Evolutionary conservation across 148 eudicot species (phyloP).

Genomic region (Silene latifolia): DNA sequence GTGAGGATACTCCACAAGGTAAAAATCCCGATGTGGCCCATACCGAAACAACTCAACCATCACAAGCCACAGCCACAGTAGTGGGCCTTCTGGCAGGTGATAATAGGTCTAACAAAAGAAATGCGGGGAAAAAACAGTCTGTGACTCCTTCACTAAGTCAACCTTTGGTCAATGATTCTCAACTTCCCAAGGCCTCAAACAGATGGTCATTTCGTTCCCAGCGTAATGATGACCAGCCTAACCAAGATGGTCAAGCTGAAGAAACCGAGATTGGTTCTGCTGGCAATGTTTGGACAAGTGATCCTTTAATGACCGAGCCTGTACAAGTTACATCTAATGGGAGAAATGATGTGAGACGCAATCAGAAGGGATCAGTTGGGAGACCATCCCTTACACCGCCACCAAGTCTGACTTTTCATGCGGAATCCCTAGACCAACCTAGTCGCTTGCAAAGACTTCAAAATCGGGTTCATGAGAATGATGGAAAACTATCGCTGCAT

Average conservation of each 20-base stretch:
- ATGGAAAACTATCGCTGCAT: slow-evolving; percentile 21
- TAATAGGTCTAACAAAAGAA: slow-evolving; percentile 11
- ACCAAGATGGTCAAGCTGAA: slow-evolving; percentile 12
- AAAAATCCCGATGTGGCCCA: slow-evolving; percentile 9
- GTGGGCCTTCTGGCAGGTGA: slow-evolving; percentile 7
- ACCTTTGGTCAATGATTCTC: slow-evolving; percentile 11
- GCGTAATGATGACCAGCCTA: slow-evolving; percentile 16
- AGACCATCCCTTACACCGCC: slow-evolving; percentile 11
- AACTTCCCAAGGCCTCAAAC: slow-evolving; percentile 6
- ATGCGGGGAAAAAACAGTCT: slow-evolving; percentile 2
- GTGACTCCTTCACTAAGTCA: slow-evolving; percentile 16
- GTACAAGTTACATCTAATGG: slow-evolving; percentile 12
- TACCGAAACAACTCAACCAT: slow-evolving; percentile 5
- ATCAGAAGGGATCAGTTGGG: slow-evolving; percentile 14
- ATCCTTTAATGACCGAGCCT: slow-evolving; percentile 21
- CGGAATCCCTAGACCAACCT: slow-evolving; percentile 19
- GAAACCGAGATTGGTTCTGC: slow-evolving; percentile 22
- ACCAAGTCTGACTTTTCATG: slow-evolving; percentile 13
- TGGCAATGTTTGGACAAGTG: slow-evolving; percentile 15
- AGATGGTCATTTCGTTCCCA: slow-evolving; percentile 15
- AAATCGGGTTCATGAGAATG: slow-evolving; percentile 19
- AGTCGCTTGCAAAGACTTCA: slow-evolving; percentile 15
- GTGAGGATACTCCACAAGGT: slow-evolving; percentile 18
- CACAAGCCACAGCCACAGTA: slow-evolving; percentile 12
- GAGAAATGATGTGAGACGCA: slow-evolving; percentile 7